Evolutionary conservation across 176 grass and related monocot species (phyloP), one percentile per base, ranked within the genome.

Genomic region (Oryza longistaminata): DNA sequence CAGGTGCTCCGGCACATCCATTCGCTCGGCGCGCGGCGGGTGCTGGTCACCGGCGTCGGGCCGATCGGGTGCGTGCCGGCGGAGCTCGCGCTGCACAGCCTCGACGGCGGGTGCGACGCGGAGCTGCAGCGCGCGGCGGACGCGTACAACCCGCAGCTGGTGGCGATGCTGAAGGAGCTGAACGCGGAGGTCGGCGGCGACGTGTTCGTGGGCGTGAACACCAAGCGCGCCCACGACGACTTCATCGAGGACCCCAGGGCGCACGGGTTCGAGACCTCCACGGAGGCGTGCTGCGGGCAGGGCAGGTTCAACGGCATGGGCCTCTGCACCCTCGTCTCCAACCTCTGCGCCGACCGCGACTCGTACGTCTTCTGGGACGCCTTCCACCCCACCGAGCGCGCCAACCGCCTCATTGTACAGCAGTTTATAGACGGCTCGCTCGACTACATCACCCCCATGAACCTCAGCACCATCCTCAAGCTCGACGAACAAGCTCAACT

Each of bases 21-120:
- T 71, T 81, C 77, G 0, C 75, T 98, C 0, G 96, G 96, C 5
- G 83, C 86, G 0, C 76, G 91, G 3, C 87, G 91, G 45, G 86
- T 98, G 7, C 70, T 98, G 1, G 96, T 98, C 17, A 93, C 94
- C 31, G 96, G 96, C 19, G 85, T 93, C 0, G 96, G 96, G 0
- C 96, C 96, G 7, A 85, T 98, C 53, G 96, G 96, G 0, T 98
- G 96, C 86, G 96, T 93, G 3, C 96, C 96, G 3, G 96, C 96
- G 1, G 87, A 95, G 93, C 91, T 98, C 0, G 93, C 91, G 3
- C 26, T 92, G 31, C 87, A 94, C 81, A 98, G 93, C 81, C 9
- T 33, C 2, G 87, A 88, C 21, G 96, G 96, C 16, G 9, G n/a
- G 7, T 98, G 96, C 62, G 96, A 98, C 81, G 77, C 77, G 0